These are phyloP conservation scores for Cryptosporidium ryanae DNA, from an alignment of 169 alveolate species.

Conservation along the genomic window DNA sequence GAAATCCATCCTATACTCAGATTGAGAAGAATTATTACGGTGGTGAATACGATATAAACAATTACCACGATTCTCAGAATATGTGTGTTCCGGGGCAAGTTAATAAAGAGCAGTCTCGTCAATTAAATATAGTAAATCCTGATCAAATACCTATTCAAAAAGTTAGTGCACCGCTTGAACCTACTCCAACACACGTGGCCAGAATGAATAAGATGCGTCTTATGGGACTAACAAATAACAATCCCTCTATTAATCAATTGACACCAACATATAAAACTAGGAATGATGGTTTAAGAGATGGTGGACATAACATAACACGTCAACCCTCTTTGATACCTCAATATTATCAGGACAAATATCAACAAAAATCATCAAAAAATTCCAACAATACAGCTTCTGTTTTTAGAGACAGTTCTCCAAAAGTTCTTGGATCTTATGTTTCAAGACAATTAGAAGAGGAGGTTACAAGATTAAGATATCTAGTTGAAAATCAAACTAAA, in stretches of 20 bases:
- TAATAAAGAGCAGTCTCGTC: background rate
- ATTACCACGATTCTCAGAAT: slow-evolving; percentile 8
- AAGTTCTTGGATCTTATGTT: slow-evolving; percentile 66
- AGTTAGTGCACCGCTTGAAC: slow-evolving; percentile 45
- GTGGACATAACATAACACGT: slow-evolving; percentile 13
- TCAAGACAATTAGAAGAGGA: slow-evolving; percentile 74
- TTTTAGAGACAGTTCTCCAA: slow-evolving; percentile 55
- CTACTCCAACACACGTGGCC: slow-evolving; percentile 74
- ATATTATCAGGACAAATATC: slow-evolving; percentile 45
- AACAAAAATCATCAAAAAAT: slow-evolving; percentile 22
- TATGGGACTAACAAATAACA: slow-evolving; percentile 26
- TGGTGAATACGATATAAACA: slow-evolving; percentile 3
- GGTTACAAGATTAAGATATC: slow-evolving; percentile 51
- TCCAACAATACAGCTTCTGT: slow-evolving; percentile 46
- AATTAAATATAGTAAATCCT: slow-evolving; percentile 53
- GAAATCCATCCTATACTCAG: slow-evolving; percentile 39
- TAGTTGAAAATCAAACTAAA: slow-evolving; percentile 65
- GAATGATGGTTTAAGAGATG: slow-evolving; percentile 1
- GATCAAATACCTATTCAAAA: slow-evolving; percentile 45
- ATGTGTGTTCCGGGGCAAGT: background rate
- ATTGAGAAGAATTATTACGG: slow-evolving; percentile 7
- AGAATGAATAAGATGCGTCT: slow-evolving; percentile 60
- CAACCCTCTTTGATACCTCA: slow-evolving; percentile 65
- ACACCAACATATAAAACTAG: slow-evolving; percentile 27
- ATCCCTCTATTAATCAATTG: slow-evolving; percentile 7